These are phyloP conservation scores for Colletotrichum ledebouriae DNA, from an alignment of 2,329 filamentous ascomycete species.

Conservation along the genomic window DNA sequence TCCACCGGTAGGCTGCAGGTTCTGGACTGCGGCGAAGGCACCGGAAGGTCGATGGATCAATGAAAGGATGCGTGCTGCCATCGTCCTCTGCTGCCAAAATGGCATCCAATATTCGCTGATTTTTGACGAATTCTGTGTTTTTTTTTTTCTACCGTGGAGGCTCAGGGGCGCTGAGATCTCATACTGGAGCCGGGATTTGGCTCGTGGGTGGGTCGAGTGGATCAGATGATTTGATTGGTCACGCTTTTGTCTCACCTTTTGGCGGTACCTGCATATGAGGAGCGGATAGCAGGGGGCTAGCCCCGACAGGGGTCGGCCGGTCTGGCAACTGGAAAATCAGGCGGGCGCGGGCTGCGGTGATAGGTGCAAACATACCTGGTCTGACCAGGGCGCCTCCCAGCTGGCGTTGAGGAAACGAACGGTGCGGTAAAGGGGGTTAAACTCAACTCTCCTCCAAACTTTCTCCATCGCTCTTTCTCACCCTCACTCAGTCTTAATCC, in stretches of 20 bases:
- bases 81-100: neutral
- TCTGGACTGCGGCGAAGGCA: conserved; percentile 10
- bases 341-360: neutral
- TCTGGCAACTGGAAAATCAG: conserved; percentile 13
- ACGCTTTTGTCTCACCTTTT: conserved; percentile 39
- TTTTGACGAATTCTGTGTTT: conserved; percentile 2
- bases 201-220: conserved; percentile 10
- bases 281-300: conserved; percentile 33
- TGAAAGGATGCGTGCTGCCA: too few relatives aligned
- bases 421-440: conserved; percentile 3
- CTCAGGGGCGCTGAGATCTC: conserved; percentile 32
- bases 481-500: too few relatives aligned
- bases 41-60: conserved; percentile 5
- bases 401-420: conserved; percentile 12
- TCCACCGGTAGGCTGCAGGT: conserved; percentile 19
- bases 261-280: conserved; percentile 43
- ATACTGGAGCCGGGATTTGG: conserved; percentile 9
- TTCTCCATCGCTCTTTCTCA: too few relatives aligned
- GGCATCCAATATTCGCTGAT: conserved; percentile 6
- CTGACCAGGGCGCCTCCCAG: conserved; percentile 3
- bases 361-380: neutral
- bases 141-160: too few relatives aligned
- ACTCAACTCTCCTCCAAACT: too few relatives aligned
- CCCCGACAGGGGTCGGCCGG: conserved; percentile 22
- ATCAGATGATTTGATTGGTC: conserved; percentile 39